Evolutionary conservation across 441 rosid species (phyloP), one percentile per base, ranked within the genome.

Genomic region (Corymbia calophylla): DNA sequence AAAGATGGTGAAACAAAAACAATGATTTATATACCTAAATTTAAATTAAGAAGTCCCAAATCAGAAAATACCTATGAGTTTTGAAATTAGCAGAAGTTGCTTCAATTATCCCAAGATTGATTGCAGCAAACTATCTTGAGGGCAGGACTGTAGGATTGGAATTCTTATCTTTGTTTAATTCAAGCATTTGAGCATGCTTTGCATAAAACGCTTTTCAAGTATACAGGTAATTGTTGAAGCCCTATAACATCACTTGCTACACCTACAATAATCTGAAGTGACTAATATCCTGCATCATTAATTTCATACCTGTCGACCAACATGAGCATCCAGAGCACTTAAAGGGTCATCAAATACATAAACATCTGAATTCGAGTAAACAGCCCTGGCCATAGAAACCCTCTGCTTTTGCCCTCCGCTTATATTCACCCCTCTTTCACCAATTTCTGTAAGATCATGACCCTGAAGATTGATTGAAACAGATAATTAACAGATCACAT

Each of bases 381-480:
- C 95, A 70, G 99, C 99, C 94, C 99, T 94, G 68, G 98, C 99
- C 99, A 97, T 95, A 88, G 99, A 97, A 89, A 97, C 99, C 94
- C 99, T 96, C 92, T 97, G 99, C 94, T 97, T 97, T 93, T 97
- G 98, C 91, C 99, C 99, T 89, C 99, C 99, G 88, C 99, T 97
- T 90, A 97, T 97, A 92, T 96, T 97, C 81, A 97, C 99, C 80
- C 99, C 99, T 93, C 99, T 96, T 93, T 97, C 99, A 88, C 97
- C 99, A 94, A 96, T 97, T 96, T 96, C 99, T 12, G 99, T 97
- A 64, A 97, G 95, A 94, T 97, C 98, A 87, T 95, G 97, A 86
- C 99, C 99, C 99, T 98, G 89, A 88, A 85, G 91, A 91, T 89
- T 89, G 92, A 89, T 9, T 87, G 91, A 87, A 87, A 82, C 68